Conservation (phyloP, 2,329 filamentous ascomycete species). For the Claviceps purpurea region DNA sequence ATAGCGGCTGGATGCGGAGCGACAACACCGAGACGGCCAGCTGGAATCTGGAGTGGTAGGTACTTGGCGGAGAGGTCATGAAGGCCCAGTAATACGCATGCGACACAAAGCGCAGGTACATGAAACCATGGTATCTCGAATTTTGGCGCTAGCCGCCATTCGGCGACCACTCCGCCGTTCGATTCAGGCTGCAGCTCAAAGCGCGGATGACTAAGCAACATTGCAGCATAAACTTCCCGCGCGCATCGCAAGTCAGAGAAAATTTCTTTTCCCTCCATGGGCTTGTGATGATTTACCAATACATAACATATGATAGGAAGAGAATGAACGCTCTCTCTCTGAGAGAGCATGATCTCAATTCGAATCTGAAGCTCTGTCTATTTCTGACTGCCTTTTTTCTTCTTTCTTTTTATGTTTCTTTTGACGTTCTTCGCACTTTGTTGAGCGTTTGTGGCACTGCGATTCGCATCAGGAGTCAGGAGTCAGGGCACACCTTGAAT, state of each 20-base stretch:
- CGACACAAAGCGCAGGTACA: background rate
- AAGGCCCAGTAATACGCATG: background rate
- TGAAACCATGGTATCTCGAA: background rate
- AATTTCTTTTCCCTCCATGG: constrained; percentile 18
- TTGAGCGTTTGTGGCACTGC: background rate
- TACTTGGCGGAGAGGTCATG: background rate
- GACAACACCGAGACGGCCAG: background rate
- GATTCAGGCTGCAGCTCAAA: too few relatives aligned
- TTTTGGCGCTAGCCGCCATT: background rate
- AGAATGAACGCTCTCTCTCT: constrained; percentile 46
- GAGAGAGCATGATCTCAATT: constrained; percentile 48
- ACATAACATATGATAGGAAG: constrained; percentile 52
- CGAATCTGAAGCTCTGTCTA: constrained; percentile 43
- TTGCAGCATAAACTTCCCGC: background rate
- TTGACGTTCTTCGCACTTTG: background rate
- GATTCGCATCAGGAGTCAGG: too few relatives aligned
- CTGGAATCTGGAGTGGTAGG: background rate
- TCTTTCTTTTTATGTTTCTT: background rate
- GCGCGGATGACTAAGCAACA: background rate
- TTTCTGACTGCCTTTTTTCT: background rate
- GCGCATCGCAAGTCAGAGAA: background rate
- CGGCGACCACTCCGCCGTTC: background rate
- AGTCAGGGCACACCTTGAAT: too few relatives aligned
- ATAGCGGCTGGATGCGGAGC: constrained; percentile 2
- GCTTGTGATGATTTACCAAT: constrained; percentile 47